Conservation (phyloP, 441 rosid species). For the Kokia cookei region DNA sequence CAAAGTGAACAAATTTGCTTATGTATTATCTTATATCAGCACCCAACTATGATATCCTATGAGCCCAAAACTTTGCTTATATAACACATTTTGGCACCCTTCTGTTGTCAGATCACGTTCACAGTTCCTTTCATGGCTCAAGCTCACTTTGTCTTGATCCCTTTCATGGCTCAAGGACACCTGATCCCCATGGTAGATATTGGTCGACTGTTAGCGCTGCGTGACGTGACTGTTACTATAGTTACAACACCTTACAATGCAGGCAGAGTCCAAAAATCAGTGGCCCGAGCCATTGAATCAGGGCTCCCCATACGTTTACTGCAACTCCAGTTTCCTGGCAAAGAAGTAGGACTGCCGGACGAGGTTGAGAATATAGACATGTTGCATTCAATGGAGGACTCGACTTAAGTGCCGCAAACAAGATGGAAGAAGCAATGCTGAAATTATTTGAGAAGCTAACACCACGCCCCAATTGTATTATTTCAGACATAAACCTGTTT, state of each 20-base stretch:
- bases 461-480: constrained; percentile 29
- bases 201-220: constrained; percentile 31
- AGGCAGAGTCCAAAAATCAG: not conserved
- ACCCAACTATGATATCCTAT: not conserved
- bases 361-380: constrained; percentile 37
- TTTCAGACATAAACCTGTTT: constrained; percentile 22
- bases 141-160: constrained; percentile 29
- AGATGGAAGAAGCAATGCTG: constrained; percentile 15
- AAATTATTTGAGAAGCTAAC: constrained; percentile 11
- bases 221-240: constrained; percentile 20
- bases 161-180: constrained; percentile 39
- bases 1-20: not conserved
- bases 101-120: not conserved
- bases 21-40: constrained; percentile 1
- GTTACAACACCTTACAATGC: constrained; percentile 34
- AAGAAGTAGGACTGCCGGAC: constrained; percentile 29
- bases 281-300: constrained; percentile 15
- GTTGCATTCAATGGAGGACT: constrained; percentile 6
- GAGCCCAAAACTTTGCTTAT: not conserved
- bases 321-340: constrained; percentile 17
- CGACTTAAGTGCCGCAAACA: not conserved
- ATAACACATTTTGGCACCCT: not conserved
- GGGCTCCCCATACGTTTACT: constrained; percentile 19
- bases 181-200: constrained; percentile 41
- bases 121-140: not conserved